A percentile compares a stretch with the other conserved stretches of the same genome.
These are phyloP conservation scores for Daldinia caldariorum DNA, from an alignment of 495 filamentous ascomycete genomes.

Conservation along the genomic window DNA sequence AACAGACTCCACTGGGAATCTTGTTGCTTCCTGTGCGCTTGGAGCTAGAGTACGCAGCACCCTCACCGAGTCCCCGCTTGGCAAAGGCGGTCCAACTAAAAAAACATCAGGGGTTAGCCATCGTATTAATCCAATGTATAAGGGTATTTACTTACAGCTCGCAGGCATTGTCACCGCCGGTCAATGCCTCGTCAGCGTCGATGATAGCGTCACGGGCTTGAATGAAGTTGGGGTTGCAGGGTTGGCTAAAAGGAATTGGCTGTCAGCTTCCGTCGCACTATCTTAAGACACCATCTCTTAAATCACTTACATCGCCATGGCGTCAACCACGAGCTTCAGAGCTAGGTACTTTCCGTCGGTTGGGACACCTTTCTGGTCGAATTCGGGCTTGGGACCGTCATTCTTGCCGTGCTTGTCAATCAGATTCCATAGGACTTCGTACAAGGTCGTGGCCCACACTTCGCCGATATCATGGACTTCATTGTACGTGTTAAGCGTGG, in stretches of 20 bases:
- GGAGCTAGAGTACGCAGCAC: conserved; percentile 44
- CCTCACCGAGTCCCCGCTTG: conserved; percentile 59
- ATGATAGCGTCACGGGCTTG: conserved; percentile 62
- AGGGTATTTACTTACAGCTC: conserved; percentile 49
- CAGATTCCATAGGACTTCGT: conserved; percentile 64
- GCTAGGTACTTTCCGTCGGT: conserved; percentile 61
- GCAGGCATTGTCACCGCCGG: conserved; percentile 60
- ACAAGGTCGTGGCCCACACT: conserved; percentile 64
- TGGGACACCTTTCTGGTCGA: conserved; percentile 56
- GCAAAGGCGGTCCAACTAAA: conserved; percentile 60
- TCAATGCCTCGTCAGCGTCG: conserved; percentile 61
- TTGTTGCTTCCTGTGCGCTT: conserved; percentile 45
- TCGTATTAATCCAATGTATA: neutral
- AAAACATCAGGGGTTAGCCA: conserved; percentile 8
- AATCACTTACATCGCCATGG: conserved; percentile 57
- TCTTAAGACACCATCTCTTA: neutral
- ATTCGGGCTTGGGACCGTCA: conserved; percentile 53
- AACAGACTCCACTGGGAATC: conserved; percentile 47
- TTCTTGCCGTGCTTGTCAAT: conserved; percentile 62
- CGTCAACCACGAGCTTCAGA: conserved; percentile 64
- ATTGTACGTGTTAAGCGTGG: conserved; percentile 50
- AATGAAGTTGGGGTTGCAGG: conserved; percentile 63
- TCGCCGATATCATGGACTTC: conserved; percentile 60
- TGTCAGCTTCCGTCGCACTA: conserved; percentile 6
- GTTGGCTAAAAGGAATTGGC: conserved; percentile 48